These are phyloP conservation scores for Urostyla sp. DNA, from an alignment of 73 alveolate genomes.

Conservation along the genomic window DNA sequence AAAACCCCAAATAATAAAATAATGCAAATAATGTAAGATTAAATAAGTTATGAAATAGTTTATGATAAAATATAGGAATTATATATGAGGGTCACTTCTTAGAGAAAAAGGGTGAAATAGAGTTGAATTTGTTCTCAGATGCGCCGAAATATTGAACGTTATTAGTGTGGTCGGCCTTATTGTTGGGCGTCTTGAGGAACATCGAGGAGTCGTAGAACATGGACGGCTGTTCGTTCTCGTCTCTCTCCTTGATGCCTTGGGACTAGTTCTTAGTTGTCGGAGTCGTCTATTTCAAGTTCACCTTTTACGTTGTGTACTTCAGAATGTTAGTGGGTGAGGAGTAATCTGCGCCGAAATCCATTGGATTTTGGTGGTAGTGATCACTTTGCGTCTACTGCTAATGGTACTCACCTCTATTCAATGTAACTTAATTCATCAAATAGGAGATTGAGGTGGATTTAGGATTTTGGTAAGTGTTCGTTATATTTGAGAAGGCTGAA, in stretches of 20 bases:
- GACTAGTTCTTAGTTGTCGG: background rate
- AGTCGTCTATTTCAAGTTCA: background rate
- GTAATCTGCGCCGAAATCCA: background rate
- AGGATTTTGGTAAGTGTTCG: constrained; percentile 6
- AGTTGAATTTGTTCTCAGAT: no score
- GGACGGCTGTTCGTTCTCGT: constrained; percentile 12
- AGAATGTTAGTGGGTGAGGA: constrained; percentile 5
- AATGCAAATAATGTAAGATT: no score
- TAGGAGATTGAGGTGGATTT: background rate
- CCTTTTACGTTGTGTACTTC: constrained; percentile 13
- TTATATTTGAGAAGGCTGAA: constrained; percentile 17
- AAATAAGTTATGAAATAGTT: no score
- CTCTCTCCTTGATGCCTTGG: background rate
- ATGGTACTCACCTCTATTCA: background rate
- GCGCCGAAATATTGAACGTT: no score
- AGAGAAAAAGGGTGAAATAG: no score
- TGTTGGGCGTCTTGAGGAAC: constrained; percentile 29
- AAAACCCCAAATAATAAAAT: no score
- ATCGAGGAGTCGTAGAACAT: constrained; percentile 34
- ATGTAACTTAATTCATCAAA: background rate
- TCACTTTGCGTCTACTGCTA: background rate
- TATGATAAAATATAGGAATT: no score
- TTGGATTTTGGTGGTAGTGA: background rate
- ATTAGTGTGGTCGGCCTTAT: no score
- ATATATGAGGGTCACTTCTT: no score